A percentile compares a stretch with the other conserved stretches of the same genome.
Evolutionary conservation across 208 protist species (phyloP).

Genomic region (Trypanosoma theileri): DNA sequence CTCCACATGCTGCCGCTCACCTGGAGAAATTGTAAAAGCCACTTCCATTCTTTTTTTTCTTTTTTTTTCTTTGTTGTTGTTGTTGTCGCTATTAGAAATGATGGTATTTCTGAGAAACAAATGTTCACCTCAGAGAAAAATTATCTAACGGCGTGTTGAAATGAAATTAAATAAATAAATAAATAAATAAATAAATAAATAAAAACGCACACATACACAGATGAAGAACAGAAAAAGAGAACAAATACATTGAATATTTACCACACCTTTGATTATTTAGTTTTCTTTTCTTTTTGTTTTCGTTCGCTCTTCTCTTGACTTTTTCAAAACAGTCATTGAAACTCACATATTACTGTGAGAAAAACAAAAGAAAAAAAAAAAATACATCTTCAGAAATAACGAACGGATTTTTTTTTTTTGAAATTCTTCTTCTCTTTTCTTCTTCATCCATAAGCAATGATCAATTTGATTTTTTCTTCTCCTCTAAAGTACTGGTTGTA

Average conservation of each 20-base stretch:
- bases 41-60: constrained; percentile 22
- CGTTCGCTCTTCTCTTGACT: background rate
- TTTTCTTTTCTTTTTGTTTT: constrained; percentile 19
- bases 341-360: no score
- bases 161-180: background rate
- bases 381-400: no score
- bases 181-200: background rate
- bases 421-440: background rate
- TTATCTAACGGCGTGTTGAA: background rate
- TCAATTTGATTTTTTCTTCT: no score
- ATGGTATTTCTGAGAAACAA: no score
- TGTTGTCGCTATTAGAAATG: background rate
- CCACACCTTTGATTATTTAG: constrained; percentile 6
- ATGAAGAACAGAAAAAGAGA: background rate
- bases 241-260: background rate
- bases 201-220: background rate
- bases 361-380: no score
- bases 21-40: constrained; percentile 45
- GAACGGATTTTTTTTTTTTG: background rate
- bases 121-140: no score
- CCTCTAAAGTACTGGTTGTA: background rate
- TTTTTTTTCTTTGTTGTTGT: constrained; percentile 13
- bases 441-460: no score
- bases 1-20: constrained; percentile 88
- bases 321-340: no score